A percentile compares a stretch with the other conserved stretches of the same genome.
Conservation (phyloP, 495 filamentous ascomycete genomes). For the Neurospora sp. region DNA sequence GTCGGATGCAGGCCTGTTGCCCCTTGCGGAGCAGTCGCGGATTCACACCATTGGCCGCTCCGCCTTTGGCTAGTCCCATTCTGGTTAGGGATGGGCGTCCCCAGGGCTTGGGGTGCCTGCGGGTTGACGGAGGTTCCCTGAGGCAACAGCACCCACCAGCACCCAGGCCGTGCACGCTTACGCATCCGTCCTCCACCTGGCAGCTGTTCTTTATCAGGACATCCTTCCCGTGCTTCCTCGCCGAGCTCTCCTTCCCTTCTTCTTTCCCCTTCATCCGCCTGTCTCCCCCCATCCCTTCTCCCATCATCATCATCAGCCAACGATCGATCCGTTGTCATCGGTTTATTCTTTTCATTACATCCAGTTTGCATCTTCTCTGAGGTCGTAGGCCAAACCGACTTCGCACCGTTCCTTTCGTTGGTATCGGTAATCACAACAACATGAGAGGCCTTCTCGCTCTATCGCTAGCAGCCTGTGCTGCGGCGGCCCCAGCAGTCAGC, state of each 20-base stretch:
- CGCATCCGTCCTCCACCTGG: conserved; percentile 10
- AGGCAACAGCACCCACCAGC: conserved; percentile 12
- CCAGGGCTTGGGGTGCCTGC: conserved; percentile 7
- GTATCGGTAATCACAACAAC: conserved; percentile 23
- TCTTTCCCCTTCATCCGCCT: conserved; percentile 19
- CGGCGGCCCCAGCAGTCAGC: conserved; percentile 64
- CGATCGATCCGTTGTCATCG: conserved; percentile 11
- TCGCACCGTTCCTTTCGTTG: conserved; percentile 19
- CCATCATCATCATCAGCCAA: conserved; percentile 29
- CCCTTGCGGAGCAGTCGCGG: conserved; percentile 7
- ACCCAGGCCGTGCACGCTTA: conserved; percentile 9
- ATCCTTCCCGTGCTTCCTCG: conserved; percentile 23
- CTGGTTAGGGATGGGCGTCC: conserved; percentile 7
- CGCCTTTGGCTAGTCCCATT: conserved; percentile 13
- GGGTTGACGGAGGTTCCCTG: conserved; percentile 10
- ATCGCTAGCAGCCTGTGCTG: conserved; percentile 54
- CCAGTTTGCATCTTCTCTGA: conserved; percentile 6
- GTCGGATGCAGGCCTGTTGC: conserved; percentile 6
- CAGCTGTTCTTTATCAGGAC: conserved; percentile 19
- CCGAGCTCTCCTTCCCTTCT: conserved; percentile 17
- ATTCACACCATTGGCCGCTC: conserved; percentile 18
- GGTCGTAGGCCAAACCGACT: conserved; percentile 37
- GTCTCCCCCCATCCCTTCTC: conserved; percentile 19
- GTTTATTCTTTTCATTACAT: conserved; percentile 14
- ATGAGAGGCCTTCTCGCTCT: conserved; percentile 69